Evolutionary conservation across 306 rosid species (phyloP).

Genomic region (Dalbergia cultrata): DNA sequence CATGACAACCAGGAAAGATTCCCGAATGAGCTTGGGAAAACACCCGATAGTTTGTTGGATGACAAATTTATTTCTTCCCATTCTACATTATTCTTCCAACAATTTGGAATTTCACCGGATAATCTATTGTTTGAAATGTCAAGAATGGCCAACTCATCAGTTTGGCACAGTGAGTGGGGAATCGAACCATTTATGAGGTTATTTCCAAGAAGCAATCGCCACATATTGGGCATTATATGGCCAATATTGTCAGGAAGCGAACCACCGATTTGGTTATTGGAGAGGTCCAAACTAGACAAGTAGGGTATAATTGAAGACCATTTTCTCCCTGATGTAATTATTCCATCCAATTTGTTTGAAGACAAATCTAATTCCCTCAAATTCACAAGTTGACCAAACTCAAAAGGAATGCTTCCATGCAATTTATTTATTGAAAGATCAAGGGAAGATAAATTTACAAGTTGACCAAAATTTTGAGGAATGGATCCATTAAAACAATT

Average conservation of each 20-base stretch:
- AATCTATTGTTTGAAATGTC: conserved; percentile 22
- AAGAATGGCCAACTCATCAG: neutral
- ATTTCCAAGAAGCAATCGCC: neutral
- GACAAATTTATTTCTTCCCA: conserved; percentile 3
- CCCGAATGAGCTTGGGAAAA: neutral
- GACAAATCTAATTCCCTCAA: neutral
- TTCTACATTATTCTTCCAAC: neutral
- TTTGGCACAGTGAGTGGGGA: neutral
- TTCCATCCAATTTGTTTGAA: neutral
- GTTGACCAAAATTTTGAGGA: neutral
- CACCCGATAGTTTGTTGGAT: neutral
- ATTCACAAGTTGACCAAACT: neutral
- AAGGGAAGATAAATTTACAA: neutral
- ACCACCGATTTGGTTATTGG: conserved; percentile 33
- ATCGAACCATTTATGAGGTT: conserved; percentile 38
- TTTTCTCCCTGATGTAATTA: neutral
- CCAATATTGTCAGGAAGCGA: conserved; percentile 34
- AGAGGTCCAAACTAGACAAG: neutral
- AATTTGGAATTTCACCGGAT: conserved; percentile 30
- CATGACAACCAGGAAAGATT: neutral
- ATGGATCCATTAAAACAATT: conserved; percentile 14
- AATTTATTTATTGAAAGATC: neutral
- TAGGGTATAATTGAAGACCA: neutral
- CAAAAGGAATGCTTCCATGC: neutral
- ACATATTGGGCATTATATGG: conserved; percentile 17